Percentiles rank a stretch among this genome's conserved stretches.
These are phyloP conservation scores for Epichloe coenophiala DNA, from an alignment of 2,329 filamentous ascomycete species.

Conservation along the genomic window DNA sequence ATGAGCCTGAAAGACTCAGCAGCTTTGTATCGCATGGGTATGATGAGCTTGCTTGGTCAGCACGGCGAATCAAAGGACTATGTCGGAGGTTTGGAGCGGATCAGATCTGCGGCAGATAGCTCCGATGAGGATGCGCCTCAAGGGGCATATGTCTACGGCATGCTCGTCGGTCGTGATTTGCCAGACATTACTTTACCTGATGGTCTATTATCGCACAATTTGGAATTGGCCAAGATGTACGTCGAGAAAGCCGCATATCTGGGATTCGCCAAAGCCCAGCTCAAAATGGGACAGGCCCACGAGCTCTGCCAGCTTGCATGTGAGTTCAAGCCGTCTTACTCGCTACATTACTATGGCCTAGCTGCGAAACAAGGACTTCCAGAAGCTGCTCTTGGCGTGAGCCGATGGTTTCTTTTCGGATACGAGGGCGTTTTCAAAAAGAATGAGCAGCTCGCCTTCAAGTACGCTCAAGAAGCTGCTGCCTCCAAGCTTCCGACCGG, in stretches of 20 bases:
- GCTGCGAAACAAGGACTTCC: conserved; percentile 84
- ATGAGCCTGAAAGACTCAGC: conserved; percentile 75
- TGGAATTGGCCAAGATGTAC: conserved; percentile 65
- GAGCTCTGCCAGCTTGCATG: conserved; percentile 89
- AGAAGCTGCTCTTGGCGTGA: conserved; percentile 90
- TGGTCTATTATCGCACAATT: conserved; percentile 53
- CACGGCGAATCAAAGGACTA: conserved; percentile 81
- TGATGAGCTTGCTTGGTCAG: conserved; percentile 94
- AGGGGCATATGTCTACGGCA: conserved; percentile 88
- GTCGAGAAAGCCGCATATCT: conserved; percentile 95
- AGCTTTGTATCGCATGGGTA: conserved; percentile 73
- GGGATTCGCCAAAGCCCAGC: conserved; percentile 88
- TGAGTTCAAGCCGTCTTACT: conserved; percentile 86
- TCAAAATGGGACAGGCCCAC: conserved; percentile 94
- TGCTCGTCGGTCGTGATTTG: conserved; percentile 81
- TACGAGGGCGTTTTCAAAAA: conserved; percentile 87
- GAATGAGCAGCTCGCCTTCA: conserved; percentile 87
- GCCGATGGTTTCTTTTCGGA: conserved; percentile 96
- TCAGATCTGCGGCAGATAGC: conserved; percentile 67
- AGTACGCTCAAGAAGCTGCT: conserved; percentile 80
- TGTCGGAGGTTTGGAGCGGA: conserved; percentile 63
- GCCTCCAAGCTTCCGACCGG: conserved; percentile 71
- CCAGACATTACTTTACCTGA: conserved; percentile 79
- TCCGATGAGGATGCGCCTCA: conserved; percentile 96
- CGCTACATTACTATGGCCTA: conserved; percentile 88